A percentile compares a stretch with the other conserved stretches of the same genome.
These are phyloP conservation scores for Plasmodium gonderi DNA, from an alignment of 169 alveolate genomes.

Conservation along the genomic window DNA sequence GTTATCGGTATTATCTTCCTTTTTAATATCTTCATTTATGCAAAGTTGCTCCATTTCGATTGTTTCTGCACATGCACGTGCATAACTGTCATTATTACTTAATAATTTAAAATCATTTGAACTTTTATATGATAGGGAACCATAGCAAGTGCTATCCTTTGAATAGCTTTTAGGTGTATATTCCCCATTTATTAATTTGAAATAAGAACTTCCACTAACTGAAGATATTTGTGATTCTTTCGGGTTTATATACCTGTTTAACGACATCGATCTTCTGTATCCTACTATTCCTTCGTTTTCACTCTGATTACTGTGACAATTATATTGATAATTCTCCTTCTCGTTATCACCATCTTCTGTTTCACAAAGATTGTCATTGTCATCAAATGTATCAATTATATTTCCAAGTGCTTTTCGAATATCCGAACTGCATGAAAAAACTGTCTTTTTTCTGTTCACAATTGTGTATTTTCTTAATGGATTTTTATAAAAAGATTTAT, in stretches of 20 bases:
- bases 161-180: conserved; percentile 47
- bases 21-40: background rate
- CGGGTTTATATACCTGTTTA: conserved; percentile 1
- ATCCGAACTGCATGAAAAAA: conserved; percentile 41
- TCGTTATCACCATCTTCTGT: conserved; percentile 1
- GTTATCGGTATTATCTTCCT: background rate
- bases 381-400: conserved; percentile 42
- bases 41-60: background rate
- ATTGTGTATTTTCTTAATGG: conserved; percentile 69
- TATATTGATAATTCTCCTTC: background rate
- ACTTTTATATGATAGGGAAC: background rate
- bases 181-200: conserved; percentile 46
- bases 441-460: conserved; percentile 61
- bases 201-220: background rate
- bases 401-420: conserved; percentile 72
- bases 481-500: conserved; percentile 27
- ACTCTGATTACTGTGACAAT: background rate
- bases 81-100: background rate
- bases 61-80: background rate
- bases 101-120: conserved; percentile 11
- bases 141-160: background rate
- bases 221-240: conserved; percentile 7
- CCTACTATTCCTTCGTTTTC: background rate
- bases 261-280: conserved; percentile 11
- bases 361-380: background rate